Base-by-base conservation (phyloP, 2,329 filamentous ascomycete genomes). In the Amylocarpus encephaloides region DNA sequence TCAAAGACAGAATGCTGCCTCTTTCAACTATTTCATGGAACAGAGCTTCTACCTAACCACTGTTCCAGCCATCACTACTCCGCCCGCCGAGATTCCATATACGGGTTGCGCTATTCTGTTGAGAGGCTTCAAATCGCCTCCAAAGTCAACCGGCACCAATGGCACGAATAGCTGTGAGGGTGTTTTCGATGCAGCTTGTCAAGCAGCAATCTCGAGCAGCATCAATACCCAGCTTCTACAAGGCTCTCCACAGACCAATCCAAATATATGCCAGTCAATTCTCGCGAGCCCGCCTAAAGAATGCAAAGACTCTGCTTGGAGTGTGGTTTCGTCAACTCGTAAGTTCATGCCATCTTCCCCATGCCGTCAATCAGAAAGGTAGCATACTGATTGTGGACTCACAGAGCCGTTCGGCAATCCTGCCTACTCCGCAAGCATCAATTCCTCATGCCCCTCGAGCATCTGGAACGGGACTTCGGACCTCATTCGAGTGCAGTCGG, bases 371-470 rank as follows among this genome's bases (percentile, higher is more conserved):
- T 15, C 19, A n/a, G n/a, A n/a, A 19, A 1, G 13, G n/a, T 13
- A 6, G 19, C 12, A 41, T 15, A 4, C 29, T 15, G n/a, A 30
- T n/a, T n/a, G 30, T 43, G 10, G 6, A 11, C 6, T n/a, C 6
- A 16, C 22, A 46, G 44, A 47, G n/a, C 44, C 44, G 12, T 47
- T 47, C 5, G 44, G 44, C 1, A 47, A 47, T 29, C 44, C 44
- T 16, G 7, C 35, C 15, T 47, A 47, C 26, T 47, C 34, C n/a
- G 44, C 44, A 32, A 40, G 35, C 26, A 38, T 47, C 10, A 47
- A 47, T 29, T 10, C 35, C 7, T 47, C 44, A 10, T 47, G 44
- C 16, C 35, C 44, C n/a, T 47, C 44, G 12, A 40, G 35, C 10
- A 47, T 47, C 34, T 47, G 18, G 19, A 47, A 47, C 11, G 44